phyloP scores from a whole-genome alignment of 1,139 yeast species.

The Yamadazyma conglobata region DNA sequence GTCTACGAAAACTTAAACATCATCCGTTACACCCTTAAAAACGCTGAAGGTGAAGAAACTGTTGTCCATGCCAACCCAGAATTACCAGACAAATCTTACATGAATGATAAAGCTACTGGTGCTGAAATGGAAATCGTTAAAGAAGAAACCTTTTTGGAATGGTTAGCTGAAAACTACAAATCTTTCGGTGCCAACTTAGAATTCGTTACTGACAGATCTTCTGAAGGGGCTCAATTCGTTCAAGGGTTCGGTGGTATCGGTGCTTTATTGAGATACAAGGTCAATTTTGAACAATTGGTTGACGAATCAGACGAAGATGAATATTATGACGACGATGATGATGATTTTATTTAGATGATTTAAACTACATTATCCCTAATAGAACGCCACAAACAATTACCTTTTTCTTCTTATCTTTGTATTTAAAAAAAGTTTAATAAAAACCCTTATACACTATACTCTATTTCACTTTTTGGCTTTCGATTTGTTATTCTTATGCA shows the following conservation, averaged over 20 bases:
- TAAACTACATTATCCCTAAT: too few species aligned
- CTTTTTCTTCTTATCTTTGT: too few species aligned
- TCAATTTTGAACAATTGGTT: conserved; percentile 89
- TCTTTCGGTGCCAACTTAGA: conserved; percentile 92
- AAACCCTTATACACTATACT: too few species aligned
- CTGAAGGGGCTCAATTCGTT: conserved; percentile 98
- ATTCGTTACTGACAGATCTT: conserved; percentile 92
- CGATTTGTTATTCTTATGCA: conserved; percentile 13
- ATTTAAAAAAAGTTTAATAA: too few species aligned
- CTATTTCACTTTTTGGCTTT: conserved; percentile 1
- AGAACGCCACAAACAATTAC: too few species aligned
- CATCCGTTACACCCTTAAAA: conserved; percentile 79
- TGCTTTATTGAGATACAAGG: conserved; percentile 91
- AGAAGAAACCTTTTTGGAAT: conserved; percentile 84
- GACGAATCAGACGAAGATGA: conserved; percentile 87
- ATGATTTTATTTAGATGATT: conserved; percentile 43
- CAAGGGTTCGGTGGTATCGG: conserved; percentile 99
- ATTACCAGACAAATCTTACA: conserved; percentile 71
- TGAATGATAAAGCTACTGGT: conserved; percentile 81
- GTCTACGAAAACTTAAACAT: conserved; percentile 90
- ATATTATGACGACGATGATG: conserved; percentile 74
- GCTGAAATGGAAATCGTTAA: conserved; percentile 81
- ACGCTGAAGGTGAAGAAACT: conserved; percentile 75
- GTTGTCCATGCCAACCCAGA: conserved; percentile 70
- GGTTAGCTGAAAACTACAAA: conserved; percentile 96